Evolutionary conservation across 257 asterid species (phyloP), one percentile per base, ranked within the genome.

Genomic region (Hygrophila difformis): DNA sequence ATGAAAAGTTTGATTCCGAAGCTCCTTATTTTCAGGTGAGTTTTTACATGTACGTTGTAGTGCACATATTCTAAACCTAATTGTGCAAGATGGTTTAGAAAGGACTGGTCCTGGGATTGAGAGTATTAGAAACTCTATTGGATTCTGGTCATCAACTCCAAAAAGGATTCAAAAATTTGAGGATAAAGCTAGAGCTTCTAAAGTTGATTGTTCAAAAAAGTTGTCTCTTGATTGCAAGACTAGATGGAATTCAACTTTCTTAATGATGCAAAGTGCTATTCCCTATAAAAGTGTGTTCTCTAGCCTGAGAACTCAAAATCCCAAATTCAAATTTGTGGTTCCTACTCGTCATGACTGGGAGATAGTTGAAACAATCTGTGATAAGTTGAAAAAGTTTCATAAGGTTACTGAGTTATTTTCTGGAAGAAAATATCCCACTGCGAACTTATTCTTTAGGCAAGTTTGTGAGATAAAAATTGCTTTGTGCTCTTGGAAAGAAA

Each of bases 401-500:
- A 14, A 12, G n/a, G 16, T 47, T 4, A 22, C 52, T 21, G 37
- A 47, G 37, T 8, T 50, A 14, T 35, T 35, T 3, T 35, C 34
- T 6, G 34, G 44, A 6, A 47, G 35, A 4, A 33, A 33, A 19
- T 50, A 50, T 33, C 34, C 44, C 3, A 50, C 43, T 8, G 15
- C 45, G 2, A 50, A 17, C 19, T 6, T 33, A 3, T 50, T 34
- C 18, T 50, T 18, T 18, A 33, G 33, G 0, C 29, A 50, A 8
- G 17, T 50, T 33, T 50, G 56, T 14, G 31, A 50, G 18, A 50
- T 50, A 18, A 33, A 16, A 19, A 2, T 19, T 18, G 43, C 44
- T 8, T 18, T 50, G 17, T 0, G 8, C 1, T 0, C 10, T 6
- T 50, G 56, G 44, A 6, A 1, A 5, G 9, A 1, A 6, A 16